Evolutionary conservation across 805 yeast genomes (phyloP).

Genomic region (Lipomyces anomalus): DNA sequence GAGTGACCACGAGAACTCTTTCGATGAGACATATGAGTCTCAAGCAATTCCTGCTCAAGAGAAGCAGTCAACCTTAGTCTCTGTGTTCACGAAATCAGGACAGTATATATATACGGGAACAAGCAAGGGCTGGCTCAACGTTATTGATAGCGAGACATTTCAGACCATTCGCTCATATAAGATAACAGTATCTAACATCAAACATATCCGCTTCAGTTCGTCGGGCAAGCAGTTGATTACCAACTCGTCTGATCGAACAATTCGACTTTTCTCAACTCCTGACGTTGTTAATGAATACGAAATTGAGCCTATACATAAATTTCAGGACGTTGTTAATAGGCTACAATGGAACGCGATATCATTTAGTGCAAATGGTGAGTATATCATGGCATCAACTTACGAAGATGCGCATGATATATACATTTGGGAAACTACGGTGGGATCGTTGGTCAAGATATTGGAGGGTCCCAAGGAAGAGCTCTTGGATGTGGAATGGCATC

Average conservation of each 20-base stretch:
- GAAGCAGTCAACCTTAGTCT: slow-evolving; percentile 43
- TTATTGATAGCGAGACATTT: slow-evolving; percentile 31
- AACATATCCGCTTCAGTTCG: slow-evolving; percentile 69
- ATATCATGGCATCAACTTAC: slow-evolving; percentile 79
- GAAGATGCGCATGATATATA: slow-evolving; percentile 87
- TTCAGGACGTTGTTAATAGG: slow-evolving; percentile 84
- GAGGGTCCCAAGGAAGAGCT: slow-evolving; percentile 90
- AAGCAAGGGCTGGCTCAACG: slow-evolving; percentile 68
- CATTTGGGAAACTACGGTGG: slow-evolving; percentile 87
- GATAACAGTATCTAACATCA: slow-evolving; percentile 65
- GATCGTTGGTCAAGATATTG: slow-evolving; percentile 78
- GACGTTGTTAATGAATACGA: slow-evolving; percentile 36
- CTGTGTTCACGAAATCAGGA: slow-evolving; percentile 50
- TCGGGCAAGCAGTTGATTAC: slow-evolving; percentile 38
- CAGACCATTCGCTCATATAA: slow-evolving; percentile 46
- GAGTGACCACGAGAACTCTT: slow-evolving; percentile 2
- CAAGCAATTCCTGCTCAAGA: slow-evolving; percentile 2
- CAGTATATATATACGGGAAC: slow-evolving; percentile 66
- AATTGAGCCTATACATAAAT: slow-evolving; percentile 68
- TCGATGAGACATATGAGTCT: background rate
- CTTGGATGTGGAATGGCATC: slow-evolving; percentile 83
- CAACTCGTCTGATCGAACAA: slow-evolving; percentile 32
- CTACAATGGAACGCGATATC: slow-evolving; percentile 82
- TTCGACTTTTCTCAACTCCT: slow-evolving; percentile 32
- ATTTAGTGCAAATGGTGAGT: slow-evolving; percentile 71